phyloP scores from a whole-genome alignment of 805 yeast genomes.

The Suhomyces sp. region DNA sequence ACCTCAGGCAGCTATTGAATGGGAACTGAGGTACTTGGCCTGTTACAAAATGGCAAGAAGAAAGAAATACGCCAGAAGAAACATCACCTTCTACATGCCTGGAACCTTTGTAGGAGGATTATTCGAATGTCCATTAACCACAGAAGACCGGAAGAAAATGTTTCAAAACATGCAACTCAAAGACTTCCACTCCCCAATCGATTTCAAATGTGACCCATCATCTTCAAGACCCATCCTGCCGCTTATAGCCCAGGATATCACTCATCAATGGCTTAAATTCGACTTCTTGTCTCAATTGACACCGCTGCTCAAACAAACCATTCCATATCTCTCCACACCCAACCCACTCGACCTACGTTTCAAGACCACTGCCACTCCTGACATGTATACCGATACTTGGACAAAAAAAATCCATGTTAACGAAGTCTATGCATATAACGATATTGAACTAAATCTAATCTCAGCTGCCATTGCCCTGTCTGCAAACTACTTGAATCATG shows the following conservation, averaged over 20 bases:
- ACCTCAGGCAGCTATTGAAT: conserved; percentile 22
- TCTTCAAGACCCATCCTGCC: conserved; percentile 52
- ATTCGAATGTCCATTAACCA: conserved; percentile 47
- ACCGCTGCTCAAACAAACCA: conserved; percentile 39
- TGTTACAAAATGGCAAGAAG: conserved; percentile 62
- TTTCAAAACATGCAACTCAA: conserved; percentile 14
- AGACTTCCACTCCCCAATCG: conserved; percentile 15
- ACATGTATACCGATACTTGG: conserved; percentile 42
- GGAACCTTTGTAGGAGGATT: conserved; percentile 64
- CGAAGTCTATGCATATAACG: conserved; percentile 48
- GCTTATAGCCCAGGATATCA: conserved; percentile 55
- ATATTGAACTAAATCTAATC: conserved; percentile 34
- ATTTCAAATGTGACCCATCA: conserved; percentile 34
- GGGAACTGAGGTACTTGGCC: conserved; percentile 28
- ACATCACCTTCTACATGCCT: conserved; percentile 51
- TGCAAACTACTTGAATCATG: conserved; percentile 9
- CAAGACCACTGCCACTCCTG: conserved; percentile 28
- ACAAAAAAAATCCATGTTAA: conserved; percentile 45
- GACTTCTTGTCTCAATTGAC: conserved; percentile 15
- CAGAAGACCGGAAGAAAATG: conserved; percentile 22
- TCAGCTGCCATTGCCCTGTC: conserved; percentile 22
- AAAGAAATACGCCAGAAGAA: conserved; percentile 48
- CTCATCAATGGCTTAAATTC: conserved; percentile 45
- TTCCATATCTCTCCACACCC: conserved; percentile 62
- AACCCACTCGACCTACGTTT: conserved; percentile 37